Evolutionary conservation across 1,139 yeast genomes (phyloP).

Genomic region (Protomyces pachydermus): DNA sequence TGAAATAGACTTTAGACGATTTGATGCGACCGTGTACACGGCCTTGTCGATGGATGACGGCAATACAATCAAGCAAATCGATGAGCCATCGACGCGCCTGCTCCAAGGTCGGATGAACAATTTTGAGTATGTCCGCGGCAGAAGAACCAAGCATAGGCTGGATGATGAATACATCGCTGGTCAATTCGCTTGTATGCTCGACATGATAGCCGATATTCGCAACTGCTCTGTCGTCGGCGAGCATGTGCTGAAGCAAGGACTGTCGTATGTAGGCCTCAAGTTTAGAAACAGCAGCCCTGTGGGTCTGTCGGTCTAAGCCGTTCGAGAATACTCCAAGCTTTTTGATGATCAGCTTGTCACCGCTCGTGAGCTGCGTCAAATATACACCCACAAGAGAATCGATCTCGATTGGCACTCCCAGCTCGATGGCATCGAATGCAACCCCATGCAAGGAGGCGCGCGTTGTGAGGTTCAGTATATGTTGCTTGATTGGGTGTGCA

Average conservation of each 20-base stretch:
- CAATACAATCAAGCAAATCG: constrained; percentile 78
- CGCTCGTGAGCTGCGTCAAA: neutral
- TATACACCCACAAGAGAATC: constrained; percentile 14
- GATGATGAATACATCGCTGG: constrained; percentile 50
- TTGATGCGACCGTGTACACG: constrained; percentile 66
- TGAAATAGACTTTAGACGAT: constrained; percentile 55
- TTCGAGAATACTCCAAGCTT: neutral
- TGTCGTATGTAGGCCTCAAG: neutral
- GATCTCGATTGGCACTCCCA: constrained; percentile 33
- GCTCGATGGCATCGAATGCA: neutral
- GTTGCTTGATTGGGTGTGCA: neutral
- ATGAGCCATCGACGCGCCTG: constrained; percentile 85
- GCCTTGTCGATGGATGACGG: constrained; percentile 75
- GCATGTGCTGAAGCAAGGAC: neutral
- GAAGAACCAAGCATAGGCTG: constrained; percentile 62
- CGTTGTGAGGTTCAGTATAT: constrained; percentile 53
- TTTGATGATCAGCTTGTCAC: constrained; percentile 9
- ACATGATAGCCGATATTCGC: constrained; percentile 3
- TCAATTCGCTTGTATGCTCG: constrained; percentile 33
- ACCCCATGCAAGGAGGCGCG: neutral
- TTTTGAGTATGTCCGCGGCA: constrained; percentile 61
- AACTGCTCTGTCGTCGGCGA: neutral
- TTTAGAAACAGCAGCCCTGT: neutral
- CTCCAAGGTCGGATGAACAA: constrained; percentile 62
- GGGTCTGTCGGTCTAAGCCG: neutral